Evolutionary conservation across 78 protist genomes (phyloP).

Genomic region (Creolimax fragrantissima): DNA sequence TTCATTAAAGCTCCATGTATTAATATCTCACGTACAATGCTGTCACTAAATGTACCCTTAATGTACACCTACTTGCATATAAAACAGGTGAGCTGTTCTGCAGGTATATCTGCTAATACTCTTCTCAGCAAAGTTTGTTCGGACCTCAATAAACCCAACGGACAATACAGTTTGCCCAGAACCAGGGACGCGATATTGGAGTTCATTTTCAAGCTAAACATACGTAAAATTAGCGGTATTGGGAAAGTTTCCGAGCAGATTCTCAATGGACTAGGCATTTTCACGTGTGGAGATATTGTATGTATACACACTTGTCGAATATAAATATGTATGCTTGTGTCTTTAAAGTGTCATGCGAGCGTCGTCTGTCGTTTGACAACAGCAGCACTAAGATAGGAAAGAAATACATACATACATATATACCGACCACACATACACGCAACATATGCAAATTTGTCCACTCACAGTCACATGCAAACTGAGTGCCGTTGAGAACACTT

Average conservation of each 20-base stretch:
- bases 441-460: no score
- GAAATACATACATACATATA: no score
- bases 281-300: neutral
- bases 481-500: no score
- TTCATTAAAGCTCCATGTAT: no score
- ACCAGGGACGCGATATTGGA: neutral
- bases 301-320: neutral
- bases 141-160: constrained; percentile 64
- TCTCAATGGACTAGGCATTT: constrained; percentile 8
- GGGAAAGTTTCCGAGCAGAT: constrained; percentile 42
- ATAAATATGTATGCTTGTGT: neutral
- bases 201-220: constrained; percentile 17
- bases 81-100: constrained; percentile 21
- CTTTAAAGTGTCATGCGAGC: no score
- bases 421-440: neutral
- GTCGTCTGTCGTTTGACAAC: no score
- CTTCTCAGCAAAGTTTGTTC: constrained; percentile 49
- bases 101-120: constrained; percentile 32
- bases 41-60: no score
- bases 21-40: no score
- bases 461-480: no score
- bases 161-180: constrained; percentile 4
- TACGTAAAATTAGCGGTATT: constrained; percentile 56
- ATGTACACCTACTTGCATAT: no score
- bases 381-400: no score